Conservation (phyloP, 805 yeast species). For the Saturnispora gosingensis region DNA sequence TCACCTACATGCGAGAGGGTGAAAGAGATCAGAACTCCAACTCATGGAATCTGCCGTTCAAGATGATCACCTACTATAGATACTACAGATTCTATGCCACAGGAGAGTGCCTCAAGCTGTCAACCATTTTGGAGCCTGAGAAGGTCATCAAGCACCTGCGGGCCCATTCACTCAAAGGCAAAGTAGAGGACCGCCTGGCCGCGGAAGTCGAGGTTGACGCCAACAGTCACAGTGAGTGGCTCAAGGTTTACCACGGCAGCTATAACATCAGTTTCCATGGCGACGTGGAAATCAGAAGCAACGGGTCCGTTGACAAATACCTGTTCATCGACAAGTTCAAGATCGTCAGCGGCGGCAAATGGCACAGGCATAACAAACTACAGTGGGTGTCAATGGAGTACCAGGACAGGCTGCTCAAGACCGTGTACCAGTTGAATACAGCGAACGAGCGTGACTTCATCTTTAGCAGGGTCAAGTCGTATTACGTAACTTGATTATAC, state of each 20-base stretch:
- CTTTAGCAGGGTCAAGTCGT: constrained; percentile 52
- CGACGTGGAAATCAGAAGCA: constrained; percentile 38
- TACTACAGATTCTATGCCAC: constrained; percentile 73
- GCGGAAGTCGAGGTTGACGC: neutral
- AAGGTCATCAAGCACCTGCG: constrained; percentile 31
- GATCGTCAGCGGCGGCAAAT: constrained; percentile 49
- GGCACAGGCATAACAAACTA: constrained; percentile 55
- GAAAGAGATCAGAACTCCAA: constrained; percentile 56
- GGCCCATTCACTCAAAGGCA: neutral
- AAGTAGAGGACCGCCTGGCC: neutral
- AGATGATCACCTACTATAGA: constrained; percentile 81
- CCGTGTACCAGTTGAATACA: constrained; percentile 35
- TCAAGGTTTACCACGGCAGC: constrained; percentile 37
- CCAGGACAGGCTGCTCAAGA: constrained; percentile 19
- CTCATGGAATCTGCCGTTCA: constrained; percentile 66
- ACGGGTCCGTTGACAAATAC: constrained; percentile 54
- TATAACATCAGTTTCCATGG: constrained; percentile 55
- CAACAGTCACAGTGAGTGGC: constrained; percentile 19
- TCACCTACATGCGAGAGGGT: constrained; percentile 80
- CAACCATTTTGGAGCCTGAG: constrained; percentile 65
- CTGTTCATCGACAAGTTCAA: constrained; percentile 53
- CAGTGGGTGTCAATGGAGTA: constrained; percentile 63
- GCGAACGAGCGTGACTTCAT: constrained; percentile 71
- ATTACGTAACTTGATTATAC: neutral
- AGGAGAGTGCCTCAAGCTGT: constrained; percentile 62